These are phyloP conservation scores for Imleria badia DNA, from an alignment of 768 basidiomycete species.

Conservation along the genomic window DNA sequence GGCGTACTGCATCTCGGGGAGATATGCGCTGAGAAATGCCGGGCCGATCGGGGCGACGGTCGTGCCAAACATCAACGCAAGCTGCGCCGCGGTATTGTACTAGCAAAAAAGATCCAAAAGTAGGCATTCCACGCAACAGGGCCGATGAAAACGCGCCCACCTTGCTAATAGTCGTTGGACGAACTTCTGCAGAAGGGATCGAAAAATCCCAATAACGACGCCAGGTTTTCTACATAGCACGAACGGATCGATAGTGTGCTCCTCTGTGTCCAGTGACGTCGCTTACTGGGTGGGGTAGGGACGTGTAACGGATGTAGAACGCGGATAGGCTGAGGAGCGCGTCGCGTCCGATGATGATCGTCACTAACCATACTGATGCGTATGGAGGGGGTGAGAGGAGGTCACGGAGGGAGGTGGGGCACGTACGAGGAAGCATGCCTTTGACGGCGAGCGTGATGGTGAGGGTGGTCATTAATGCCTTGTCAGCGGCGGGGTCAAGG, in stretches of 20 bases:
- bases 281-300: conserved; percentile 78
- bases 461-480: conserved; percentile 91
- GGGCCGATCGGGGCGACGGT: conserved; percentile 82
- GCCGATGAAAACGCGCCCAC: conserved; percentile 34
- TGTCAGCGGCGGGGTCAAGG: conserved; percentile 97
- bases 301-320: conserved; percentile 90
- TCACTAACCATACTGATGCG: conserved; percentile 73
- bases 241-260: conserved; percentile 1
- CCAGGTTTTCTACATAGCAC: conserved; percentile 75
- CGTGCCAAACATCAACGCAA: conserved; percentile 86
- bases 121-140: background rate
- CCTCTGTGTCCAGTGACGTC: background rate
- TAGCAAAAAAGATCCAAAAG: conserved; percentile 35
- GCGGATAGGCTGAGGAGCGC: conserved; percentile 82
- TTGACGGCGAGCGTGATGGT: conserved; percentile 84
- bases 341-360: conserved; percentile 87
- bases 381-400: background rate
- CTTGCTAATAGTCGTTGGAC: conserved; percentile 93
- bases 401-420: background rate
- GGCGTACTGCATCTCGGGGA: conserved; percentile 77
- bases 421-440: conserved; percentile 78
- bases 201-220: conserved; percentile 94
- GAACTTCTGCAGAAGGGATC: conserved; percentile 92
- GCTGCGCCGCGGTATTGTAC: conserved; percentile 92
- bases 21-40: conserved; percentile 47